Conservation (phyloP, 306 rosid species). For the Comarum palustre region DNA sequence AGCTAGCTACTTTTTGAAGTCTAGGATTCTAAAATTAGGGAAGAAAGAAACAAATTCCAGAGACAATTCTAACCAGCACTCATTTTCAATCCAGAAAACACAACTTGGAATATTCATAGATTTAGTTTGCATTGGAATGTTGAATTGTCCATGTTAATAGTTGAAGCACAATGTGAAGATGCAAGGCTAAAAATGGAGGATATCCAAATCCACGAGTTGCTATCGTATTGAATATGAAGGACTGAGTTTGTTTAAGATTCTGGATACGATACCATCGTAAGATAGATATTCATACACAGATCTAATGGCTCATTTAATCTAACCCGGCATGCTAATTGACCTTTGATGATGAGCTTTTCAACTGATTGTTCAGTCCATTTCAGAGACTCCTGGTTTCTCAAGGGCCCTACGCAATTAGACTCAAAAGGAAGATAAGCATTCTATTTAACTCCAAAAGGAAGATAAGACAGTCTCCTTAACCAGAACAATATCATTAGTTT, state of each 20-base stretch:
- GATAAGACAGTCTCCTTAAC: background rate
- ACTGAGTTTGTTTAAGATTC: background rate
- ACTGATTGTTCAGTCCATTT: background rate
- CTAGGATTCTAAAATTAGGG: background rate
- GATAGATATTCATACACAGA: background rate
- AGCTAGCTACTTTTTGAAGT: background rate
- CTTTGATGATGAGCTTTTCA: background rate
- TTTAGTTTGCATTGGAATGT: background rate
- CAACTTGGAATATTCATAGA: background rate
- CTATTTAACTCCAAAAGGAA: background rate
- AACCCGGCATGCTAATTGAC: background rate
- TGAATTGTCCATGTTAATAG: background rate
- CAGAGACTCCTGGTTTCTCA: background rate
- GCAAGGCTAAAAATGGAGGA: background rate
- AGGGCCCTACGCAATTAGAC: background rate
- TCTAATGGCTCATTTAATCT: background rate
- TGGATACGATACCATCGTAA: background rate
- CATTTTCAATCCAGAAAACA: background rate
- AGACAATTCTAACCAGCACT: background rate
- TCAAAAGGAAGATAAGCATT: background rate
- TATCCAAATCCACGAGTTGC: background rate
- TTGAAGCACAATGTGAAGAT: background rate
- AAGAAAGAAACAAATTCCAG: background rate
- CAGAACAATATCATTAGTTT: no score
- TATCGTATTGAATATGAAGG: background rate